phyloP scores from a whole-genome alignment of 228 moss, liverwort and hornwort genomes.

The Sphagnum fallax region DNA sequence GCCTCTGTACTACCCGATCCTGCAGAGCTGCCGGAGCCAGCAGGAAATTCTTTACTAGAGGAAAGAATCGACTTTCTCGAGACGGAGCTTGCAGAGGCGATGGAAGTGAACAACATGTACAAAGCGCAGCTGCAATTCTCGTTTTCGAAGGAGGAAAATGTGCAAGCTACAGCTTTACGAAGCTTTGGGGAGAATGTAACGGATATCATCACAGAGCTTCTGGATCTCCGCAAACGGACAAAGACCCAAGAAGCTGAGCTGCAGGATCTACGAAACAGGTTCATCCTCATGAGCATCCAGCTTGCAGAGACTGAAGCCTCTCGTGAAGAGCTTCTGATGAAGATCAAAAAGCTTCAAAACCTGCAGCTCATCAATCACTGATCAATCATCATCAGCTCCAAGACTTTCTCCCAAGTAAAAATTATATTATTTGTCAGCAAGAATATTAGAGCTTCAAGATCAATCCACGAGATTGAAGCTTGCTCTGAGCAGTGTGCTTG shows the following conservation, averaged over 20 bases:
- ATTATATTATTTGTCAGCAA: no score
- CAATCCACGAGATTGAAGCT: no score
- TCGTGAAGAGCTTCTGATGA: slow-evolving; percentile 3
- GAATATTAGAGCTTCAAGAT: no score
- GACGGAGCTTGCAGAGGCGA: slow-evolving; percentile 1
- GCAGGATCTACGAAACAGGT: slow-evolving; percentile 1
- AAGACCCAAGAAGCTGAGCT: slow-evolving; percentile 1
- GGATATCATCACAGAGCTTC: neutral
- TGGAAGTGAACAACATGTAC: slow-evolving; percentile 8
- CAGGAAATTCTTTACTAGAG: neutral
- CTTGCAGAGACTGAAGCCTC: slow-evolving; percentile 1
- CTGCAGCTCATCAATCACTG: neutral
- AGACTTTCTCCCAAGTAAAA: no score
- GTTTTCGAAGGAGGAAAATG: slow-evolving; percentile 1
- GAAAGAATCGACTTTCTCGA: neutral
- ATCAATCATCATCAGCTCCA: no score
- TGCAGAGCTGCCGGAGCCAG: neutral
- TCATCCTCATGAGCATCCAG: slow-evolving; percentile 4
- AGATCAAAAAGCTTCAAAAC: slow-evolving; percentile 1
- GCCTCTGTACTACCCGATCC: no score
- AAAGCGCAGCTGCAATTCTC: slow-evolving; percentile 2
- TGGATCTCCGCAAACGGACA: neutral
- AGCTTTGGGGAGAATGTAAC: neutral
- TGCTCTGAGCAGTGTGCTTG: no score
- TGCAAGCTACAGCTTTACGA: neutral